Percentiles rank a stretch among this genome's conserved stretches.
Evolutionary conservation across 2,329 filamentous ascomycete genomes (phyloP).

Genomic region (Apiospora malaysiana): DNA sequence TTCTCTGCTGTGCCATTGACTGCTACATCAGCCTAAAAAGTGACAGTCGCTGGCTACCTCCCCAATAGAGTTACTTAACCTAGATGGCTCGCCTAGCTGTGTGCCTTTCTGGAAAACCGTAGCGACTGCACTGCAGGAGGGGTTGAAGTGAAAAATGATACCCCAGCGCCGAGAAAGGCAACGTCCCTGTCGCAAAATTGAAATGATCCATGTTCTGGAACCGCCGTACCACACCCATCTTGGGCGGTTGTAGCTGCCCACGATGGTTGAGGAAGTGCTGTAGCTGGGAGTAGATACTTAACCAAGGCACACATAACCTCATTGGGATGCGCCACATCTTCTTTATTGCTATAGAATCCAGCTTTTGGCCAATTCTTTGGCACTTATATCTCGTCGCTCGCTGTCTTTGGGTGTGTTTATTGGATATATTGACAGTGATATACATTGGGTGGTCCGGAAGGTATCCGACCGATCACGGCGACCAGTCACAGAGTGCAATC

Average conservation of each 20-base stretch:
- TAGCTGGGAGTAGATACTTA: background rate
- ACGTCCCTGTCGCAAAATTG: slow-evolving; percentile 9
- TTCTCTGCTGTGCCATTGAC: background rate
- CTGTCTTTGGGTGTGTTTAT: background rate
- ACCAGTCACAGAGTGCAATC: too few species aligned
- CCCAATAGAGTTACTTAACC: background rate
- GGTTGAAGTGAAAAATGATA: background rate
- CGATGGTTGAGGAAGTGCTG: background rate
- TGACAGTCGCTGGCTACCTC: background rate
- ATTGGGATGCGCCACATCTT: background rate
- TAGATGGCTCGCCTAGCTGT: background rate
- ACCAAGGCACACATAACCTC: background rate
- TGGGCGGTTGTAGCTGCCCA: background rate
- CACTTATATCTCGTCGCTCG: background rate
- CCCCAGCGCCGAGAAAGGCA: background rate
- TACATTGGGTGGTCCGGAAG: background rate
- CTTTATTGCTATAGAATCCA: background rate
- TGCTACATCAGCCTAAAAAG: background rate
- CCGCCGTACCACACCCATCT: background rate
- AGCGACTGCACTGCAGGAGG: background rate
- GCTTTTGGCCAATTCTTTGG: background rate
- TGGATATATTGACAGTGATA: background rate
- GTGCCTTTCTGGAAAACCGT: background rate
- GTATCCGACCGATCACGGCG: too few species aligned
- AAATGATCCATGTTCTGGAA: background rate